A percentile compares a stretch with the other conserved stretches of the same genome.
Conservation (phyloP, 2,329 filamentous ascomycete genomes). For the Aspergillus persii region DNA sequence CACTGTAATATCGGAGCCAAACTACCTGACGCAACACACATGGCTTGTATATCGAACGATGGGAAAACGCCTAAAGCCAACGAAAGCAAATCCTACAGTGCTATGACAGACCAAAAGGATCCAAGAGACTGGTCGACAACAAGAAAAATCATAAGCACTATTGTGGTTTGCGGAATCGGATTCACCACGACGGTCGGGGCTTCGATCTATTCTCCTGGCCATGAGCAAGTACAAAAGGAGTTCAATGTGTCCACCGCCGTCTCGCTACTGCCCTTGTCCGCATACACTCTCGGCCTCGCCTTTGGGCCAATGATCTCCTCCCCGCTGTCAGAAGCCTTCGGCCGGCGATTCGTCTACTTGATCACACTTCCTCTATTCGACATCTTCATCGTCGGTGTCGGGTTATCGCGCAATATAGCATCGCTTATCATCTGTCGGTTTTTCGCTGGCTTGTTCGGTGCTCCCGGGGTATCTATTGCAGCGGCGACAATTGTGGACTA, state of each 20-base stretch:
- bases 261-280: slow-evolving; percentile 59
- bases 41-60: background rate
- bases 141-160: slow-evolving; percentile 13
- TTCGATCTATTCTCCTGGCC: slow-evolving; percentile 37
- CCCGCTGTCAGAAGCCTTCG: slow-evolving; percentile 69
- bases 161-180: slow-evolving; percentile 15
- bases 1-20: too few relatives aligned
- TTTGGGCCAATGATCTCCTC: slow-evolving; percentile 71
- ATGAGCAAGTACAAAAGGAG: slow-evolving; percentile 54
- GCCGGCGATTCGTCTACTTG: slow-evolving; percentile 66
- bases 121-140: slow-evolving; percentile 16
- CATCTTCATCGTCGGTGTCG: slow-evolving; percentile 46
- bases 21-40: too few relatives aligned
- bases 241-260: slow-evolving; percentile 30
- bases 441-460: slow-evolving; percentile 68
- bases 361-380: slow-evolving; percentile 65
- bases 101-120: background rate
- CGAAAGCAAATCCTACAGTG: background rate
- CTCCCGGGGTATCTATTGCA: slow-evolving; percentile 57
- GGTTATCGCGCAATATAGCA: slow-evolving; percentile 61
- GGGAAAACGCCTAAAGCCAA: background rate
- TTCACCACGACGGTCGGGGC: slow-evolving; percentile 27
- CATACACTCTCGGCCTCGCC: slow-evolving; percentile 71
- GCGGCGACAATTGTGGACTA: slow-evolving; percentile 67
- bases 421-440: slow-evolving; percentile 70